Evolutionary conservation across 352 stramenopile species (phyloP), one percentile per base, ranked within the genome.

Genomic region (Hyaloperonospora brassicae): DNA sequence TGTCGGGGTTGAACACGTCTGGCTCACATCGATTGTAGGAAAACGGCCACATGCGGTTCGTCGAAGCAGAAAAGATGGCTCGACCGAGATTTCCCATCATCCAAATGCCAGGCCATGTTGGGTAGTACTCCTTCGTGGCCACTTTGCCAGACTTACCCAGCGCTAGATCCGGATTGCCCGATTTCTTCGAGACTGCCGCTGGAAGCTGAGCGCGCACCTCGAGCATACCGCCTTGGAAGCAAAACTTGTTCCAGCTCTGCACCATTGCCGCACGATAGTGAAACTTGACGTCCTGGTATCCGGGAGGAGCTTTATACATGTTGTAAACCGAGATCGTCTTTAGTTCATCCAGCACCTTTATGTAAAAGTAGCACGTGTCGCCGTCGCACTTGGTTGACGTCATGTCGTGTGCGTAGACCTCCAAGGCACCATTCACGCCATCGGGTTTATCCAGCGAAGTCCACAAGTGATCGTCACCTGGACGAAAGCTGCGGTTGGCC

Each of bases 191-290:
- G 0, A 80, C 63, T 22, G 89, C 82, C 13, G 89, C 93, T 0
- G 89, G 91, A 5, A 97, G 72, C 45, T 95, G 79, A 3, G 79
- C 78, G 10, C 73, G 64, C 2, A 97, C 82, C 64, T 98, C 93
- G 0, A 98, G 57, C 24, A 97, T 53, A 70, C 90, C 90, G 7
- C 90, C 90, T 35, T 93, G 92, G 56, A 91, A 96, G 68, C 87
- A 97, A 59, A 97, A 97, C 47, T 97, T 96, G 61, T 96, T 96
- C 89, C 89, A 97, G 0, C 68, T 81, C 60, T 96, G 87, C 1
- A 97, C 48, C 84, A 96, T 94, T 7, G 76, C 92, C 8, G 71
- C 79, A 9, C 74, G 71, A 41, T 75, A 75, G 61, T 63, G 72
- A 47, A 75, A 75, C 21, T 59, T 53, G 4, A 54, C 51, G 35